Base-by-base conservation (phyloP, 2,329 filamentous ascomycete species). In the Penicillium expansum region DNA sequence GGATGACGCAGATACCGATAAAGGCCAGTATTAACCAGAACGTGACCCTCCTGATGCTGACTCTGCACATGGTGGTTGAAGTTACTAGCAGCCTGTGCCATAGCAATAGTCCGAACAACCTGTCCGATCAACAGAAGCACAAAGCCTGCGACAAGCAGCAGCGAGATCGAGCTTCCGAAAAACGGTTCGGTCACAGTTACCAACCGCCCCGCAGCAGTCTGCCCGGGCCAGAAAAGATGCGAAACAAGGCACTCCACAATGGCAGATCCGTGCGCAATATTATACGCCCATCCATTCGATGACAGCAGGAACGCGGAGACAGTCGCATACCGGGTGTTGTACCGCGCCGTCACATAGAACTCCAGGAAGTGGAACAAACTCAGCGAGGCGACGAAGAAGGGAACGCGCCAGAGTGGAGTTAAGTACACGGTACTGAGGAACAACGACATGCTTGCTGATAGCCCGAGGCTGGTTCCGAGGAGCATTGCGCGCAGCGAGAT, bases 351-450 rank as follows among this genome's bases (percentile, higher is more conserved):
- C 32, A 87, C 91, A 82, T 87, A 96, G 80, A 92, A 99, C 76
- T 99, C 94, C 74, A 97, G 86, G 76, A 96, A 97, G 80, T 99
- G 94, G 77, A 97, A 97, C 30, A 88, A 67, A 27, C 87, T 83
- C 47, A 97, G 86, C 14, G 86, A 79, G 37, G 73, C 62, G 57
- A 81, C 62, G 70, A 80, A 80, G 66, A 83, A 80, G 9, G 81
- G 79, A 0, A 84, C 71, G 22, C 85, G 79, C 85, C 85, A 89
- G 53, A 84, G 70, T 5, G 76, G 73, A 39, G 69, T 76, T 13
- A 61, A 58, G 35, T 55, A 62, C 43, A 66, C 58, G 51, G 68
- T 57, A 45, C 68, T 61, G 10, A 72, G 56, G 52, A 69, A 57
- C 11, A 74, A 18, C 5, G 73, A 67, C 13, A 73, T 51, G 29